Evolutionary conservation across 1,139 yeast genomes (phyloP).

Genomic region (Geotrichum histeridarum): DNA sequence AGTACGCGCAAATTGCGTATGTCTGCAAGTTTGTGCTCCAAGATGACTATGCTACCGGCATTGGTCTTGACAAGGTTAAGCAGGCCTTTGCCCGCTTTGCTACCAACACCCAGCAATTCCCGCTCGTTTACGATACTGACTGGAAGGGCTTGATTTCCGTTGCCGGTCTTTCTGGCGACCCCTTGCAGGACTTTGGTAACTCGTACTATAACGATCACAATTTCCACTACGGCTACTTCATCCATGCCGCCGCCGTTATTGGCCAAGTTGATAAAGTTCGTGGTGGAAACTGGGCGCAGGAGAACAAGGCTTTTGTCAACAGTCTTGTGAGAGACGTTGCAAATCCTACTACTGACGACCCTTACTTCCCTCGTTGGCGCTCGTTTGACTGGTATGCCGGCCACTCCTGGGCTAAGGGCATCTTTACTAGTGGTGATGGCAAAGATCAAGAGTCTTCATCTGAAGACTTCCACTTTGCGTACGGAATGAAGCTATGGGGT

Average conservation of each 20-base stretch:
- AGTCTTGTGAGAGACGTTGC: conserved; percentile 63
- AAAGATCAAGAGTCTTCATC: conserved; percentile 71
- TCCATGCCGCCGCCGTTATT: conserved; percentile 69
- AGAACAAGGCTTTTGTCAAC: conserved; percentile 57
- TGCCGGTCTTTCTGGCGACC: conserved; percentile 44
- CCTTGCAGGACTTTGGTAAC: conserved; percentile 55
- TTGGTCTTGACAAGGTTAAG: conserved; percentile 48
- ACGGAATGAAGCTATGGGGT: conserved; percentile 75
- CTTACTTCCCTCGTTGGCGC: conserved; percentile 63
- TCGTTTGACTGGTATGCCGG: conserved; percentile 74
- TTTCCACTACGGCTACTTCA: conserved; percentile 67
- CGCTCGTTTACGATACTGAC: conserved; percentile 62
- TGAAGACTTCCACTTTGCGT: conserved; percentile 64
- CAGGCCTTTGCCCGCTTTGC: conserved; percentile 50
- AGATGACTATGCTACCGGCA: conserved; percentile 21
- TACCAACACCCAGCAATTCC: conserved; percentile 50
- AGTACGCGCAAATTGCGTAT: conserved; percentile 64
- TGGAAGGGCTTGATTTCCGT: conserved; percentile 63
- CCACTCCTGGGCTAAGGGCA: conserved; percentile 77
- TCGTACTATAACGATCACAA: conserved; percentile 69
- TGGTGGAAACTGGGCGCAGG: conserved; percentile 60
- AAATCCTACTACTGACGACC: conserved; percentile 49
- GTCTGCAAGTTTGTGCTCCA: conserved; percentile 45
- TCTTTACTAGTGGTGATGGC: conserved; percentile 63
- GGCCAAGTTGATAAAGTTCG: conserved; percentile 54